Base-by-base conservation (phyloP, 305 asterid genomes). In the Lippia alba region DNA sequence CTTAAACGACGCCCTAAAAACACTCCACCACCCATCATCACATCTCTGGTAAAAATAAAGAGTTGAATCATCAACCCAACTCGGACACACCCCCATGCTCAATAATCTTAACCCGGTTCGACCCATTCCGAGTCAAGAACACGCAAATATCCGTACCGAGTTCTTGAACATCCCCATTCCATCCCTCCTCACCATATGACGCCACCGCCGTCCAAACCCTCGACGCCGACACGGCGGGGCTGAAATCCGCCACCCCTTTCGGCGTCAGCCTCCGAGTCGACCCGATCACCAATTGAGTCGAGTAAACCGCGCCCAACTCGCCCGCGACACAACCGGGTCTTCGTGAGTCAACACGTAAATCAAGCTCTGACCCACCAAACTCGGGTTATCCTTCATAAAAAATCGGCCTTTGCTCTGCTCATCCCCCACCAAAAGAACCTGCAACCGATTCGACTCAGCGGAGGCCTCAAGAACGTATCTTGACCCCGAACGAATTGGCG, bases 61-160 rank as follows among this genome's bases (percentile, higher is more conserved):
- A 59, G 93, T 89, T 2, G 82, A 85, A 32, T 90, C 97, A 19
- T 89, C 95, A 6, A 30, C 89, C 98, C 98, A 90, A 65, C 81
- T 83, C 75, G 98, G 98, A 97, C 98, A 92, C 12, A n/a, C 96
- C 97, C 18, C 98, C 98, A 51, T 89, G 95, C 61, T 92, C 95
- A 15, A 90, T 72, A 6, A 90, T 74, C 69, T 80, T 90, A n/a
- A 90, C 89, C 76, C 98, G 93, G 6, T 69, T 74, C 71, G 95
- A 84, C 69, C 98, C 98, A 74, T 90, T 91, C 32, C 64, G 73
- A 60, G 96, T 90, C 76, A 64, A 46, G 84, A 89, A 89, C 55
- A 87, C 66, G n/a, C 86, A 87, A 11, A 92, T 80, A 73, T 90
- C 96, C 5, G 98, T 90, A 32, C 41, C 61, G 44, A 92, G 90